Base-by-base conservation (phyloP, 2,329 filamentous ascomycete species). In the Ophiocordyceps unilateralis region DNA sequence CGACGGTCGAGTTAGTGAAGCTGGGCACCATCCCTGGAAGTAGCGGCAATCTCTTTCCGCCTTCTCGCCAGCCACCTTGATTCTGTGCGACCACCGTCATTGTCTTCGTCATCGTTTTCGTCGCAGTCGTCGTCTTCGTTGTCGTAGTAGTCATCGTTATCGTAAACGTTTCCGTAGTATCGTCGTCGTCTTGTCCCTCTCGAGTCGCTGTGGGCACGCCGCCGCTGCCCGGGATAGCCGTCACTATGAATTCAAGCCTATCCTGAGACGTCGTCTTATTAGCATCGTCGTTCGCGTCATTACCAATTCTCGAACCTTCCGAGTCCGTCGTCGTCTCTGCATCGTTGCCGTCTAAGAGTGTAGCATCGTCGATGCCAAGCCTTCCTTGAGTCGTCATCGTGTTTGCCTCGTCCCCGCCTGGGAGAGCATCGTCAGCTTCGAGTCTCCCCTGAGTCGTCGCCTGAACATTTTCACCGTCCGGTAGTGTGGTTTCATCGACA, bases 141-240 rank as follows among this genome's bases (percentile, higher is more conserved):
- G 19, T 39, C 12, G 28, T 47, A 21, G 46, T 44, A 21, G 50
- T 51, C 2, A 47, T 46, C 9, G 20, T 39, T 6, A 34, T 17
- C 32, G 32, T 34, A 14, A 28, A 11, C 5, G 14, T 12, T 12
- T 28, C 26, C 5, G 26, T 12, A 14, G 10, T 14, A 14, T 40
- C 14, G 42, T 47, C 34, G 6, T 45, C 6, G 48, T 53, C 10
- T 38, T 53, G 24, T 26, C 24, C 12, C 24, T 8, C 24, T 9
- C 9, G 24, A 4, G 49, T 56, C 7, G 48, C 41, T 8, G 49
- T 48, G 8, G 49, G 17, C 9, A 26, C 9, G 24, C 24, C 24
- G 7, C 24, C 7, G 24, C 7, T 9, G 24, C 24, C 24, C 24
- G 9, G 24, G 24, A 26, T 26, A 26, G 4, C 9, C 24, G 24